phyloP scores from a whole-genome alignment of 768 basidiomycete genomes.

The Naganishia randhawae region DNA sequence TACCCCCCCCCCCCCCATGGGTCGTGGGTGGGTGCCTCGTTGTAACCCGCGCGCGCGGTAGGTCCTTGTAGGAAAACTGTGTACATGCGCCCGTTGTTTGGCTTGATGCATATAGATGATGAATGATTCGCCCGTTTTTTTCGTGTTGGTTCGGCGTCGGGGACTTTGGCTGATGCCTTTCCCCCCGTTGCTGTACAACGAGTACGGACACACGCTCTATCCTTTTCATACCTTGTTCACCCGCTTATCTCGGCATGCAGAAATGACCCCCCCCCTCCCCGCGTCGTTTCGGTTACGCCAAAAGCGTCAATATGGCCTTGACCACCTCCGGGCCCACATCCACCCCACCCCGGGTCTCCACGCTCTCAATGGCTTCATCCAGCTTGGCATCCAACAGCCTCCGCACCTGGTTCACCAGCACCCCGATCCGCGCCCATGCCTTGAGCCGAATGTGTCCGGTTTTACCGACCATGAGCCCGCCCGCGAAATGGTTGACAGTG shows the following conservation, averaged over 20 bases:
- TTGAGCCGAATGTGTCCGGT: constrained; percentile 61
- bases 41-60: no score
- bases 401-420: constrained; percentile 75
- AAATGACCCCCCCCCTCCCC: no score
- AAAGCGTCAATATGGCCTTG: constrained; percentile 52
- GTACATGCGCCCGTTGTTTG: neutral
- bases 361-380: constrained; percentile 60
- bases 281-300: constrained; percentile 30
- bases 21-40: neutral
- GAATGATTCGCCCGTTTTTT: no score
- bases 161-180: neutral
- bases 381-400: constrained; percentile 69
- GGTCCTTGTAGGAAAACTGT: neutral
- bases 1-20: no score
- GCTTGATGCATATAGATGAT: neutral
- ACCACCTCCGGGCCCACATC: constrained; percentile 59
- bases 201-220: neutral
- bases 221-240: neutral
- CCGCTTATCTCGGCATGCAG: neutral
- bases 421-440: constrained; percentile 85
- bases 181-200: neutral
- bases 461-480: constrained; percentile 63
- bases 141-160: neutral
- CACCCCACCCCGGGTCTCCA: constrained; percentile 56
- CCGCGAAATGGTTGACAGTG: constrained; percentile 70